Percentiles rank a stretch among this genome's conserved stretches.
These are phyloP conservation scores for Fusarium metavorans DNA, from an alignment of 2,329 filamentous ascomycete species.

Conservation along the genomic window DNA sequence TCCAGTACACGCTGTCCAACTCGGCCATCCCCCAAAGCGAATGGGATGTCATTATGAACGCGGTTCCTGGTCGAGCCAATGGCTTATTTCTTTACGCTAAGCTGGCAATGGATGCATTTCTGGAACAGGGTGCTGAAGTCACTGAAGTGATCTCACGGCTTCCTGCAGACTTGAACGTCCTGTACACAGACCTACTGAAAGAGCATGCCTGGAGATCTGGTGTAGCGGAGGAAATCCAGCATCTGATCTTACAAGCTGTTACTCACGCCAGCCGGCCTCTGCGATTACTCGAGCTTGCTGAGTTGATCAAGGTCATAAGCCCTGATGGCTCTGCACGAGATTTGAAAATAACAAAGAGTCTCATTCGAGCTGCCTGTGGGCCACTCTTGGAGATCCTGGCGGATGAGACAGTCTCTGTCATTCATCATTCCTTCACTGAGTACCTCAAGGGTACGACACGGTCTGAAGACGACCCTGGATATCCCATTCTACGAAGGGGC, in stretches of 20 bases:
- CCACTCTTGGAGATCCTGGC: slow-evolving; percentile 25
- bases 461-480: not conserved
- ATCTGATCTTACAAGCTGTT: slow-evolving; percentile 17
- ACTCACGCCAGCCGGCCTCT: slow-evolving; percentile 27
- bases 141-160: not conserved
- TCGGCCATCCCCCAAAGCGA: slow-evolving; percentile 30
- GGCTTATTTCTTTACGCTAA: slow-evolving; percentile 36
- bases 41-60: slow-evolving; percentile 1
- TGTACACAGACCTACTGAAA: slow-evolving; percentile 18
- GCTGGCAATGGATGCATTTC: slow-evolving; percentile 24
- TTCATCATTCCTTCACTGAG: slow-evolving; percentile 35
- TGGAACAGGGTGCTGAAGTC: not conserved
- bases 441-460: slow-evolving; percentile 21
- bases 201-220: slow-evolving; percentile 21
- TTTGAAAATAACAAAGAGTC: slow-evolving; percentile 9
- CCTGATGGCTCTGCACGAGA: not conserved
- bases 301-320: slow-evolving; percentile 3
- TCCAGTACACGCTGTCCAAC: slow-evolving; percentile 38
- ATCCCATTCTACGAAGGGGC: slow-evolving; percentile 8
- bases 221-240: not conserved
- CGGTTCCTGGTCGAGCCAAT: slow-evolving; percentile 10
- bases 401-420: slow-evolving; percentile 31
- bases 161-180: slow-evolving; percentile 13
- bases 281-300: slow-evolving; percentile 29
- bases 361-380: slow-evolving; percentile 17